Base-by-base conservation (phyloP, 768 basidiomycete genomes). In the Cystobasidium ongulense region DNA sequence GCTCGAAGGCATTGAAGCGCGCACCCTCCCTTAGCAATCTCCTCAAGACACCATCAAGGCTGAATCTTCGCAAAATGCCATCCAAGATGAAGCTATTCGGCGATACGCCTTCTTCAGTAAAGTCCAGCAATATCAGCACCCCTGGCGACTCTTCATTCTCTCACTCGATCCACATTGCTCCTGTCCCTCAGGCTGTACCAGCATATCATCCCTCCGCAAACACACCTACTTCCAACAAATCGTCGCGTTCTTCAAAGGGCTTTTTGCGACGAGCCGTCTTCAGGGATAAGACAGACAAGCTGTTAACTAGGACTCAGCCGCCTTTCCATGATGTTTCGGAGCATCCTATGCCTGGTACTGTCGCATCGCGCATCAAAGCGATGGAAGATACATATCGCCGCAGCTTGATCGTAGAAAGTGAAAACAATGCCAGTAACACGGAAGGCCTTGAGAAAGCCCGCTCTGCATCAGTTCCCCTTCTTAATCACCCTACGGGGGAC, bases 41-140 rank as follows among this genome's bases (percentile, higher is more conserved):
- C 33, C 68, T 71, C 54, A 71, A 71, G 53, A 71, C 68, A 29
- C 68, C 68, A 8, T 71, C 68, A 27, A 31, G 68, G 43, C 27
- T 71, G n/a, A 59, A 23, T 29, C 53, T 71, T 5, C 33, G 68
- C 25, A 71, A 71, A 36, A 61, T 54, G n/a, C 50, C 68, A 15
- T 57, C 53, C 8, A 71, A 59, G 25, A n/a, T 71, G 23, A 35
- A 39, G 54, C 33, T 71, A 11, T 71, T 59, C 29, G 53, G 25
- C 50, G 50, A 54, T 54, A 71, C 68, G 8, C 68, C 68, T 8
- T 25, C 65, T 27, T 67, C 65, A 27, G 25, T 41, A 29, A 64
- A 64, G 23, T 64, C 63, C 8, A 39, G 21, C 21, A n/a, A 8
- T 21, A 50, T n/a, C 15, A 50, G 46, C 21, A 21, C 18, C 3